Evolutionary conservation across 2,329 filamentous ascomycete species (phyloP).

Genomic region (Neurospora sp.): DNA sequence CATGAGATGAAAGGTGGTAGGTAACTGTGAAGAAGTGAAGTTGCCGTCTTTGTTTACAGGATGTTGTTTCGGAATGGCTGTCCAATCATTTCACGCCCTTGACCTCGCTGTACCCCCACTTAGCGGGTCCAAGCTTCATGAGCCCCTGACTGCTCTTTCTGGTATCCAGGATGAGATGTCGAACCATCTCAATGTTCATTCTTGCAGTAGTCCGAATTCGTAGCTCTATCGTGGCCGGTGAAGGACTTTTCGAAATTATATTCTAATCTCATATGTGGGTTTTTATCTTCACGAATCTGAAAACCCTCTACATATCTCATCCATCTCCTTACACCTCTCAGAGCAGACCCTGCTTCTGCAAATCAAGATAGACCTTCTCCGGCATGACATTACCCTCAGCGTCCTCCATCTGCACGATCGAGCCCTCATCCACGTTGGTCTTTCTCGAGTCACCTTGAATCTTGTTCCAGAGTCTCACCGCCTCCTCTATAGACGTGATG

Average conservation of each 20-base stretch:
- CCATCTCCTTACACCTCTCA: constrained; percentile 26
- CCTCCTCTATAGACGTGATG: constrained; percentile 87
- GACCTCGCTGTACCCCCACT: background rate
- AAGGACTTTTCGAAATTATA: background rate
- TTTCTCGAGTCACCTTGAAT: constrained; percentile 78
- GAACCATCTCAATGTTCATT: background rate
- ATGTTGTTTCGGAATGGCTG: background rate
- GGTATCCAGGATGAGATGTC: background rate
- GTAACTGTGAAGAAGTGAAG: background rate
- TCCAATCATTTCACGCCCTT: background rate
- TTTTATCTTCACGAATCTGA: background rate
- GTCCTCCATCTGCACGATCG: constrained; percentile 97
- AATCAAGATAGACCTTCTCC: constrained; percentile 92
- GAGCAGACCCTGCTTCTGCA: constrained; percentile 83
- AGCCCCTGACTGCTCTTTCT: background rate
- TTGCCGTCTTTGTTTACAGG: background rate
- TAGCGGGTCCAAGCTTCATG: background rate
- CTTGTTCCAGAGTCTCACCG: constrained; percentile 83
- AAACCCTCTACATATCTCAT: background rate
- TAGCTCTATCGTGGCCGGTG: background rate
- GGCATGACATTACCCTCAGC: constrained; percentile 97
- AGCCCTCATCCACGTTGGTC: constrained; percentile 64
- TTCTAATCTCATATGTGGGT: background rate
- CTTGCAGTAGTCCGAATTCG: background rate
- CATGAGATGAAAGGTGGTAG: background rate